Percentiles rank a stretch among this genome's conserved stretches.
Evolutionary conservation across 345 rosid genomes (phyloP).

Genomic region (Streptanthus diversifolius): DNA sequence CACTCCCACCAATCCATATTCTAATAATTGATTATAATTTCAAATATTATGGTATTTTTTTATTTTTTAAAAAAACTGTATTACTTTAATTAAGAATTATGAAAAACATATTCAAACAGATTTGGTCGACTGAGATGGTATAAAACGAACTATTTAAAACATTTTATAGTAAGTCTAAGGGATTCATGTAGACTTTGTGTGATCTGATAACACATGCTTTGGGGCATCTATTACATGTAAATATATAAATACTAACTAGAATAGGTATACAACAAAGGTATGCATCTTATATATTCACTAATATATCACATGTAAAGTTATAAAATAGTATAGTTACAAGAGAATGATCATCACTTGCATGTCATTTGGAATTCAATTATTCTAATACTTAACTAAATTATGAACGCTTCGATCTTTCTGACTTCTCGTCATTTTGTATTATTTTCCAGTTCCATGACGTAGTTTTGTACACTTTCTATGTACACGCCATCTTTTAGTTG

Average conservation of each 20-base stretch:
- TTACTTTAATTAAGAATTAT: background rate
- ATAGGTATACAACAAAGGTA: background rate
- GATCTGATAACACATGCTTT: background rate
- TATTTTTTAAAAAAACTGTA: background rate
- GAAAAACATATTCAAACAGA: background rate
- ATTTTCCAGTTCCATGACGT: background rate
- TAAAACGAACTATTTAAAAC: background rate
- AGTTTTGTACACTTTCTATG: background rate
- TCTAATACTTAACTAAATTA: background rate
- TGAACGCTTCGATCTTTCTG: background rate
- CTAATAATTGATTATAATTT: conserved; percentile 15
- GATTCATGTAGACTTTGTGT: background rate
- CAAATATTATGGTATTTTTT: background rate
- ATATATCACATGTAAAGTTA: background rate
- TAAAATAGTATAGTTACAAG: background rate
- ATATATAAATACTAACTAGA: background rate
- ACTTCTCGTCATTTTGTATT: background rate
- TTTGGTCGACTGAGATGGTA: background rate
- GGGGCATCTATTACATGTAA: background rate
- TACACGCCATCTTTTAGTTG: background rate
- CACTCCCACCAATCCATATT: conserved; percentile 28
- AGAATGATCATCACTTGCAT: background rate
- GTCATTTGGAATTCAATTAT: background rate
- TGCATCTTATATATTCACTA: background rate
- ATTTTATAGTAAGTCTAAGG: background rate